phyloP scores from a whole-genome alignment of 2,329 filamentous ascomycete genomes.

The Alternaria dauci region DNA sequence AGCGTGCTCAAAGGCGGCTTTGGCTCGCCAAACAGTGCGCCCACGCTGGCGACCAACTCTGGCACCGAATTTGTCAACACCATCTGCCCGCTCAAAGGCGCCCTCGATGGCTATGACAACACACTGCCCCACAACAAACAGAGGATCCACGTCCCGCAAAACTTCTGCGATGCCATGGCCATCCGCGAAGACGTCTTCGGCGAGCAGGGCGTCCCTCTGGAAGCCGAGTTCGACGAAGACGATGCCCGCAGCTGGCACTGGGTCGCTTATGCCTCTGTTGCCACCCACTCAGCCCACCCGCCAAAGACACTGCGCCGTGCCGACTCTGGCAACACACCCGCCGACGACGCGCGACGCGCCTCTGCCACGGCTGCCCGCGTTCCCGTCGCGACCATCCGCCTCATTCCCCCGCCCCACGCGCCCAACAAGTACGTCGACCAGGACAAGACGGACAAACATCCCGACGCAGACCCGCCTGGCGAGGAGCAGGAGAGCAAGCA shows the following conservation, averaged over 20 bases:
- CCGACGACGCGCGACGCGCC: conserved; percentile 44
- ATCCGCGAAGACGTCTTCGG: conserved; percentile 66
- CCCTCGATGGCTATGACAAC: conserved; percentile 50
- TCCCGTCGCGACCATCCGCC: conserved; percentile 78
- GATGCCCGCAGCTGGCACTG: conserved; percentile 84
- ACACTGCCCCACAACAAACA: conserved; percentile 46
- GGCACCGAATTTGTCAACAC: conserved; percentile 53
- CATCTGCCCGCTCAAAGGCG: conserved; percentile 46
- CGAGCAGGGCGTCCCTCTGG: conserved; percentile 65
- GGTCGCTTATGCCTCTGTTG: conserved; percentile 78
- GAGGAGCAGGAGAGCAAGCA: conserved; percentile 57
- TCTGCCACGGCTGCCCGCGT: conserved; percentile 54
- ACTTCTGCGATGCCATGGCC: conserved; percentile 64
- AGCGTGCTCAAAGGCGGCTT: conserved; percentile 35
- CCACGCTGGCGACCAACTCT: conserved; percentile 23
- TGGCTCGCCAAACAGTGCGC: conserved; percentile 26
- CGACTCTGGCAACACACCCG: conserved; percentile 53
- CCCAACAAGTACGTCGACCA: conserved; percentile 63
- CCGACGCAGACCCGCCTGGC: conserved; percentile 38
- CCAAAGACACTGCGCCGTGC: conserved; percentile 52
- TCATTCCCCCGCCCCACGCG: conserved; percentile 82
- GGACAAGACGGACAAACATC: conserved; percentile 35
- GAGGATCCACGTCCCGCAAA: conserved; percentile 49
- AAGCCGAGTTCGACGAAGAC: conserved; percentile 81
- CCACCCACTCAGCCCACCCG: conserved; percentile 50